Conservation (phyloP, 2,329 filamentous ascomycete species). For the Arthrinium puccinioides region DNA sequence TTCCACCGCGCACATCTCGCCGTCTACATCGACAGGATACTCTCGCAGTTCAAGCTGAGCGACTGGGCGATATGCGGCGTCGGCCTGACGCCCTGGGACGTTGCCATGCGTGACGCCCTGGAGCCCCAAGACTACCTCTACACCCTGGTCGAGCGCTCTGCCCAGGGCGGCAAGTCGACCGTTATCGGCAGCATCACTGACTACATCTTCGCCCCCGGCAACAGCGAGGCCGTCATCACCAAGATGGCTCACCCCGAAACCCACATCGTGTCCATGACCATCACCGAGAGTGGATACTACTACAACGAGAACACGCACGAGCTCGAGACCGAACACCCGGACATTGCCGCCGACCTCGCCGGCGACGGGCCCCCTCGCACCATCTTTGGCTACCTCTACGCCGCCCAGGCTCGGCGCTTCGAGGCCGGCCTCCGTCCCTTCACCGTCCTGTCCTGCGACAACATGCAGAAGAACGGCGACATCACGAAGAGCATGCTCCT, state of each 20-base stretch:
- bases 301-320: conserved; percentile 52
- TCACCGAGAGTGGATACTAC: conserved; percentile 50
- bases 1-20: conserved; percentile 48
- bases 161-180: conserved; percentile 37
- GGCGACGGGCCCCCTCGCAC: conserved; percentile 35
- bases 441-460: conserved; percentile 48
- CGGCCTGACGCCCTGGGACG: conserved; percentile 42
- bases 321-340: conserved; percentile 37
- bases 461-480: conserved; percentile 50
- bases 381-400: conserved; percentile 46
- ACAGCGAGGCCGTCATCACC: conserved; percentile 42
- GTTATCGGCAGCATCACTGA: conserved; percentile 45
- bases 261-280: conserved; percentile 46
- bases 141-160: conserved; percentile 47
- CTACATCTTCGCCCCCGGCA: conserved; percentile 43
- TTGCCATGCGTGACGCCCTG: conserved; percentile 42
- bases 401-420: conserved; percentile 38
- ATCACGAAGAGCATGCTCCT: conserved; percentile 45
- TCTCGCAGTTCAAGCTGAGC: conserved; percentile 34
- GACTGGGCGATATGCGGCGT: conserved; percentile 46
- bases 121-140: conserved; percentile 42
- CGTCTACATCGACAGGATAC: conserved; percentile 41
- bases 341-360: conserved; percentile 41
- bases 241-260: conserved; percentile 49
- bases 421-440: conserved; percentile 40